Conservation (phyloP, 768 basidiomycete species). For the Mycena amicta region DNA sequence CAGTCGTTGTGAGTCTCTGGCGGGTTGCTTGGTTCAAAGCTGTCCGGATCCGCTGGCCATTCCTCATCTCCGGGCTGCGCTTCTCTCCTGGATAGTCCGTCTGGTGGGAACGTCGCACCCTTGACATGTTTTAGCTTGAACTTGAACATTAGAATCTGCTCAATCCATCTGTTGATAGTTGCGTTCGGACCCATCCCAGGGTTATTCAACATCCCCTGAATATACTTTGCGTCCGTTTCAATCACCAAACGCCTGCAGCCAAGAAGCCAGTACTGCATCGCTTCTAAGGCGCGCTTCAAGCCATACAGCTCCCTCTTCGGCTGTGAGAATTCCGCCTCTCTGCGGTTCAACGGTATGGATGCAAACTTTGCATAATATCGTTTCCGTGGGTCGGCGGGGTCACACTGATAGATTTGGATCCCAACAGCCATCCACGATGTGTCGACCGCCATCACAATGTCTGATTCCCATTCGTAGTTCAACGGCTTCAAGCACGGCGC, state of each 20-base stretch:
- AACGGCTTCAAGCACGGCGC: constrained; percentile 26
- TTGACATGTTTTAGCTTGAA: constrained; percentile 21
- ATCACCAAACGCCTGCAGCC: constrained; percentile 12
- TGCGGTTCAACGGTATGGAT: constrained; percentile 23
- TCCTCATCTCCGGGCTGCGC: constrained; percentile 1
- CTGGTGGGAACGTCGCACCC: constrained; percentile 7
- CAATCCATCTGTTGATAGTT: constrained; percentile 26
- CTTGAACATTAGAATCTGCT: constrained; percentile 19
- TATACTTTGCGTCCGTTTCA: constrained; percentile 25
- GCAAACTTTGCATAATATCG: constrained; percentile 27
- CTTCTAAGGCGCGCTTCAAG: constrained; percentile 11
- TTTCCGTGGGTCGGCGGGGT: constrained; percentile 2
- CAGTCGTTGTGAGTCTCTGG: neutral
- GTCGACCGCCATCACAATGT: constrained; percentile 33
- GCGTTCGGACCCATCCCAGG: constrained; percentile 21
- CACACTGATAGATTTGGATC: constrained; percentile 16
- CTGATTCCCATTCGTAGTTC: constrained; percentile 25
- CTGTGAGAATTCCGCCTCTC: constrained; percentile 19
- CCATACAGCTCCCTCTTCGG: constrained; percentile 33
- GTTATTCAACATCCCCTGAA: constrained; percentile 16
- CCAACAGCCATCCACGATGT: constrained; percentile 14
- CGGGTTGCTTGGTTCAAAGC: neutral
- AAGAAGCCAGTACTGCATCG: constrained; percentile 16
- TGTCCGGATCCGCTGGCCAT: neutral
- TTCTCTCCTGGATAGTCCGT: constrained; percentile 22